Evolutionary conservation across 129 eudicot species (phyloP), one percentile per base, ranked within the genome.

Genomic region (Kitagawia praeruptora): DNA sequence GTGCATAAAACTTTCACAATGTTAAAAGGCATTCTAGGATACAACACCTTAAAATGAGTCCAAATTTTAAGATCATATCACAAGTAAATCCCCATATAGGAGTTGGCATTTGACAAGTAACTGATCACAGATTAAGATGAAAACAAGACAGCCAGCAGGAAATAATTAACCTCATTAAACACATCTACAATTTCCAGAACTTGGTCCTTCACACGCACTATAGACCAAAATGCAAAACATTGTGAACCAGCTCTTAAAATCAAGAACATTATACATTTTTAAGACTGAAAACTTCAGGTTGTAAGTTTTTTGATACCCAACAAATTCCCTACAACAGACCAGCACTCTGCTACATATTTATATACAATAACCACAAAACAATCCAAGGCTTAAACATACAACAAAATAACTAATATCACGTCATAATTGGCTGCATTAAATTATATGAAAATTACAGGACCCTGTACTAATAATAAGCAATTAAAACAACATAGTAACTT

Each of bases 401-500:
- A 3, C 2, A 31, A 66, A 31, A 28, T 31, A 14, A 31, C 21
- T 39, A 28, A n/a, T 11, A 66, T 7, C 7, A 27, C 38, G 1
- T 19, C 18, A n/a, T 8, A 66, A 13, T 31, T 41, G 12, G 34
- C 0, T 28, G 39, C 39, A 64, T 25, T 11, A 18, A 56, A 5
- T 11, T 14, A 61, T 9, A 74, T 49, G 69, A 69, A 25, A 74
- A n/a, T 69, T 11, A 78, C 38, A 21, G 63, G 13, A 21, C 37
- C 14, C 63, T 76, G 14, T 63, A 44, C 41, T 11, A 76, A 67
- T 75, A 49, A 49, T 49, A n/a, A n/a, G 16, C 63, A 63, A 67
- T 49, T 14, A 27, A 71, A 66, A 44, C 41, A 75, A 46, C 41
- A 44, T 40, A 70, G 25, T 74, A 31, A 85, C 84, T 87, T 87